Percentiles rank a stretch among this genome's conserved stretches.
Conservation (phyloP, 192 early-diverging fungal genomes). For the Coemansia erecta region DNA sequence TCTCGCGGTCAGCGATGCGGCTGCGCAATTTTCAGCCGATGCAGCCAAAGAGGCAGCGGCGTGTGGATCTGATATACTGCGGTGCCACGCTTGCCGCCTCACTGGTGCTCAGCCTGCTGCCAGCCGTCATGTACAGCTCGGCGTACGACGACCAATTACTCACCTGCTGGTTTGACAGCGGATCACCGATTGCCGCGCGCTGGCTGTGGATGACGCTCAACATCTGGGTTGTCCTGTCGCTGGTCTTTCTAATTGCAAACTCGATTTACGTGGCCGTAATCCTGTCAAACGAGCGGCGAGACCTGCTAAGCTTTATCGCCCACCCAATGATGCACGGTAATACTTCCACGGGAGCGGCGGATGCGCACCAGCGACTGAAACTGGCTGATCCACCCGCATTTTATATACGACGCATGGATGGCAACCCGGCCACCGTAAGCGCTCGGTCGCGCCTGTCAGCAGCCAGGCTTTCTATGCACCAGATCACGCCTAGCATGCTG, state of each 20-base stretch:
- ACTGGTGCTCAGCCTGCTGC: conserved; percentile 29
- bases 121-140: conserved; percentile 28
- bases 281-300: conserved; percentile 39
- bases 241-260: conserved; percentile 33
- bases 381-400: neutral
- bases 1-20: conserved; percentile 31
- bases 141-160: conserved; percentile 18
- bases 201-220: conserved; percentile 51
- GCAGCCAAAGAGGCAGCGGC: conserved; percentile 13
- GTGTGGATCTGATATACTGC: conserved; percentile 21
- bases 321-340: neutral
- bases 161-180: conserved; percentile 31
- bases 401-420: neutral
- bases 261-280: conserved; percentile 33
- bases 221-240: conserved; percentile 29
- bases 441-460: too few relatives aligned
- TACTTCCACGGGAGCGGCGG: neutral
- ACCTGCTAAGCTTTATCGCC: conserved; percentile 25
- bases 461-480: too few relatives aligned
- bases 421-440: too few relatives aligned
- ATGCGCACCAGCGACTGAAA: neutral
- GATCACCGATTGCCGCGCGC: conserved; percentile 15
- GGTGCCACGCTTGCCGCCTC: conserved; percentile 15
- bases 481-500: too few relatives aligned
- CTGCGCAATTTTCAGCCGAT: conserved; percentile 32